Evolutionary conservation across 768 basidiomycete species (phyloP), one percentile per base, ranked within the genome.

Genomic region (Exidia glandulosa): DNA sequence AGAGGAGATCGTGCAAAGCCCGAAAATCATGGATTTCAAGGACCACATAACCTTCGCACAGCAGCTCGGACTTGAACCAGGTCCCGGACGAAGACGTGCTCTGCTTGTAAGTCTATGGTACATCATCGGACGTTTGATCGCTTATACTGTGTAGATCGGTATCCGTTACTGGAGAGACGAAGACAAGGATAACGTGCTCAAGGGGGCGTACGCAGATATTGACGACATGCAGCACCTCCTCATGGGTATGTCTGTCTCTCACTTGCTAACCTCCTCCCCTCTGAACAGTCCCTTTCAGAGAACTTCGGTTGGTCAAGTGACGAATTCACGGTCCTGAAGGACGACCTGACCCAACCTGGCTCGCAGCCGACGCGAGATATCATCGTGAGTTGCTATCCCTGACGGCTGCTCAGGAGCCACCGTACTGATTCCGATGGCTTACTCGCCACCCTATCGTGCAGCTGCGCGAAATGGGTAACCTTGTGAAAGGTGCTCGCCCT

Each of bases 181-280:
- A 31, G 50, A 54, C 30, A 23, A 14, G 10, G 50, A 54, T 31
- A 54, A 29, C 50, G 30, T 54, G 27, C 59, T 60, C n/a, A 41
- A 41, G n/a, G 59, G 59, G 10, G 30, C 52, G 2, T 47, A 60
- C 32, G 31, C 19, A 13, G 59, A 60, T 32, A 54, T 60, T n/a
- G 59, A 60, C 9, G 59, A 60, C 32, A 60, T 60, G 59, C 32
- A 56, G 34, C n/a, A 25, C 7, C 54, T 60, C n/a, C 33, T 60
- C 16, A 60, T 56, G 12, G 52, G 59, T 60, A 45, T n/a, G 57
- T 47, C 41, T n/a, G n/a, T n/a, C n/a, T n/a, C n/a, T n/a, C n/a
- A 16, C 14, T 12, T 13, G 13, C 27, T 27, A 7, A 12, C 25
- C 14, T 29, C 50, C 16, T 45, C 19, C n/a, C 0, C 5, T 25